Evolutionary conservation across 441 rosid genomes (phyloP).

Genomic region (Metrosideros polymorpha): DNA sequence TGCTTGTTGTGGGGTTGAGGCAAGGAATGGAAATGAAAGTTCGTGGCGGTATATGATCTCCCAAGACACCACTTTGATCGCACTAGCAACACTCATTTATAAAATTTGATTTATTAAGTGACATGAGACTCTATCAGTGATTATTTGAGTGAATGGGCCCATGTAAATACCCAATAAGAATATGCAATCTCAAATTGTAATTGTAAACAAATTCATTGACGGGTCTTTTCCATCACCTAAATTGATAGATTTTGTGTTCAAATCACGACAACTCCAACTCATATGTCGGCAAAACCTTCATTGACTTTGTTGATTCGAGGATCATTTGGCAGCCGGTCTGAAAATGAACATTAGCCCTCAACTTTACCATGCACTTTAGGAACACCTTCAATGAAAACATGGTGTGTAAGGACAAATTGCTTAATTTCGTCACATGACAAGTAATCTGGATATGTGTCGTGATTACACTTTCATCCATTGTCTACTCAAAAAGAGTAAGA

Average conservation of each 20-base stretch:
- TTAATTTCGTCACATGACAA: not conserved
- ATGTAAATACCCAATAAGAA: not conserved
- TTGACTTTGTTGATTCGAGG: not conserved
- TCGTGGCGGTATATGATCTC: too few relatives aligned
- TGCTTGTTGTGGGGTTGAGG: too few relatives aligned
- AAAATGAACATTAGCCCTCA: not conserved
- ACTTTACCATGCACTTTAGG: not conserved
- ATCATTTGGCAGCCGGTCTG: not conserved
- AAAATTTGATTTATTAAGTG: not conserved
- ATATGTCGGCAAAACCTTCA: not conserved
- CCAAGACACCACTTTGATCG: too few relatives aligned
- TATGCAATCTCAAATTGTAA: not conserved
- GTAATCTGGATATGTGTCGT: not conserved
- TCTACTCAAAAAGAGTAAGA: not conserved
- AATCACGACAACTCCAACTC: not conserved
- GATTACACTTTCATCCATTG: not conserved
- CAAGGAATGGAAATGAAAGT: too few relatives aligned
- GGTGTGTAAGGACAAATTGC: not conserved
- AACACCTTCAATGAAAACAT: not conserved
- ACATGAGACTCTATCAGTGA: not conserved
- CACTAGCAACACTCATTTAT: too few relatives aligned
- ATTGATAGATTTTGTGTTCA: accelerated
- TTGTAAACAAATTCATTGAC: not conserved
- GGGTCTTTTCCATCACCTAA: not conserved
- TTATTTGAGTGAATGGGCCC: not conserved